These are phyloP conservation scores for Linnemannia elongata DNA, from an alignment of 192 early-diverging fungal species.

Conservation along the genomic window DNA sequence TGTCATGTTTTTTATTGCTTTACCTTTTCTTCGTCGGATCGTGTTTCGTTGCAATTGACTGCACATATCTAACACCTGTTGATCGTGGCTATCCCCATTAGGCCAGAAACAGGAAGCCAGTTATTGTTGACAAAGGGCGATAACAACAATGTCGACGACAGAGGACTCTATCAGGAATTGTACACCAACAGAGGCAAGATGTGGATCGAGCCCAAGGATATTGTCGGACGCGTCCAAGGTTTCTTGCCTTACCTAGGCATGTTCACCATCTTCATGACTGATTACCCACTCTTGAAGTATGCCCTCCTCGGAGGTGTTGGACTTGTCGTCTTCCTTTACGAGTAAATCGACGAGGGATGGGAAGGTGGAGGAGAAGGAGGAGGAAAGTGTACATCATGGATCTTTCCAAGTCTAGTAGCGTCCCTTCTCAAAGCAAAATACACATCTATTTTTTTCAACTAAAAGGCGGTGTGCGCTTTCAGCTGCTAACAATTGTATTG, in stretches of 20 bases:
- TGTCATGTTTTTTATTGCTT: not conserved
- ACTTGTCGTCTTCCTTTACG: slow-evolving; percentile 71
- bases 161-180: slow-evolving; percentile 80
- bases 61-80: not conserved
- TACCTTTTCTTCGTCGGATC: not conserved
- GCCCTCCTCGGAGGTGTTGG: slow-evolving; percentile 83
- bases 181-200: slow-evolving; percentile 76
- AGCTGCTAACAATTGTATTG: no score
- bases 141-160: slow-evolving; percentile 92
- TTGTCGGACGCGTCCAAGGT: slow-evolving; percentile 88
- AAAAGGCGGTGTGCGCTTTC: no score
- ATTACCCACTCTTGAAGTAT: slow-evolving; percentile 94
- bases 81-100: slow-evolving; percentile 16
- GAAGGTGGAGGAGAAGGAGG: not conserved
- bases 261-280: slow-evolving; percentile 96
- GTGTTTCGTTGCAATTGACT: not conserved
- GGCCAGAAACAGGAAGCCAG: slow-evolving; percentile 79
- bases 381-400: no score
- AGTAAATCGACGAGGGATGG: slow-evolving; percentile 7
- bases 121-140: slow-evolving; percentile 97
- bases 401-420: no score
- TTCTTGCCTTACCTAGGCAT: slow-evolving; percentile 95
- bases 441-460: not conserved
- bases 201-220: slow-evolving; percentile 92
- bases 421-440: not conserved